Evolutionary conservation across 352 stramenopile species (phyloP).

Genomic region (Globisporangium camurandrum): DNA sequence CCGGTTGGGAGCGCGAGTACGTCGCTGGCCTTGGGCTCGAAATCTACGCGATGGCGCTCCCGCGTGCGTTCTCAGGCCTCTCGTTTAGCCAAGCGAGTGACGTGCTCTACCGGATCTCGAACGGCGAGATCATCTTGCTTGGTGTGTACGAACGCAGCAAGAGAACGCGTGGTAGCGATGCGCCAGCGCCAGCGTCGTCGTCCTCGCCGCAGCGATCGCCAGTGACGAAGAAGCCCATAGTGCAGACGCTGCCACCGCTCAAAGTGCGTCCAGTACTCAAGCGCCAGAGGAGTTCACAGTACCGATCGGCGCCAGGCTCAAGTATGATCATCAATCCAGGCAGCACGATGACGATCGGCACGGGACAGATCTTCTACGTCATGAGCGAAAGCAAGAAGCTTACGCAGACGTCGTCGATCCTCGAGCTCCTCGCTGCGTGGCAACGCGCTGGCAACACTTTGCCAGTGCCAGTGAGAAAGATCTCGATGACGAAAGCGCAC

Average conservation of each 20-base stretch:
- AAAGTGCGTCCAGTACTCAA: constrained; percentile 5
- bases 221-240: neutral
- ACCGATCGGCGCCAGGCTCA: constrained; percentile 1
- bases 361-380: constrained; percentile 53
- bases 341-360: constrained; percentile 26
- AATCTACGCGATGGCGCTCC: constrained; percentile 45
- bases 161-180: neutral
- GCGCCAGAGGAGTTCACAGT: constrained; percentile 11
- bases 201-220: neutral
- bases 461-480: constrained; percentile 14
- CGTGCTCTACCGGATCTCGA: constrained; percentile 45
- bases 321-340: constrained; percentile 47
- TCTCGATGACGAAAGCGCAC: neutral
- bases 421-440: constrained; percentile 35
- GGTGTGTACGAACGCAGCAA: constrained; percentile 28
- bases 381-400: constrained; percentile 62
- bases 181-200: neutral
- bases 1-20: constrained; percentile 45
- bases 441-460: constrained; percentile 30
- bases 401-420: constrained; percentile 33
- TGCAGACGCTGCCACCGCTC: constrained; percentile 7
- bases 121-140: constrained; percentile 52
- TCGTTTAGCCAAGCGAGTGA: constrained; percentile 46
- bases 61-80: constrained; percentile 32
- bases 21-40: constrained; percentile 44